Evolutionary conservation across 495 filamentous ascomycete species (phyloP).

Genomic region (Evernia prunastri): DNA sequence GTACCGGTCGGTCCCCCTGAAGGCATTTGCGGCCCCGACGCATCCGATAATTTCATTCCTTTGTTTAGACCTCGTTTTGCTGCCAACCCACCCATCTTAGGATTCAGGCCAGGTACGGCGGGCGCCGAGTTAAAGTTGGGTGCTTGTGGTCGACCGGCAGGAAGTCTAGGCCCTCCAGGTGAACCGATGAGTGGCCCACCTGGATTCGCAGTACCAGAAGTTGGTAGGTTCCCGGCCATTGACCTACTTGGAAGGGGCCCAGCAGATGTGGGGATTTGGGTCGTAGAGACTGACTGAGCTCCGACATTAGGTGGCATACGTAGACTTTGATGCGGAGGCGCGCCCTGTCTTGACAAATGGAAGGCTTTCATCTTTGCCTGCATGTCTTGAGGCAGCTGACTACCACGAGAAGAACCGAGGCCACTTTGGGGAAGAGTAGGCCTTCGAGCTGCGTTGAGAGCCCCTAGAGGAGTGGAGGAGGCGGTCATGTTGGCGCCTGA

Average conservation of each 20-base stretch:
- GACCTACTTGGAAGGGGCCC: constrained; percentile 19
- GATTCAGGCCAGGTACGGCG: constrained; percentile 32
- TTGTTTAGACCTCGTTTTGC: constrained; percentile 47
- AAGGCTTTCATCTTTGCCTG: constrained; percentile 76
- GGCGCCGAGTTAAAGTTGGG: constrained; percentile 50
- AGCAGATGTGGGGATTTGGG: constrained; percentile 33
- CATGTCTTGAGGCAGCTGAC: constrained; percentile 68
- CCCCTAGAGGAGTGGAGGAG: constrained; percentile 74
- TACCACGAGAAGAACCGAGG: constrained; percentile 48
- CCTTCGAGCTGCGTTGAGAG: constrained; percentile 70
- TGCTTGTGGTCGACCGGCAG: constrained; percentile 36
- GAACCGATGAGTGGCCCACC: constrained; percentile 34
- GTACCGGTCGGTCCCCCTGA: not conserved
- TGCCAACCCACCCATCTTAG: constrained; percentile 50
- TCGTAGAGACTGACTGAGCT: constrained; percentile 32
- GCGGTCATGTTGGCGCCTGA: constrained; percentile 52
- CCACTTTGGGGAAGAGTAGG: constrained; percentile 47
- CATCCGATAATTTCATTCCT: constrained; percentile 47
- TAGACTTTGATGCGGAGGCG: constrained; percentile 35
- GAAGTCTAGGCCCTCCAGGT: constrained; percentile 36
- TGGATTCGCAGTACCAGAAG: constrained; percentile 22
- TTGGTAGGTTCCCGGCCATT: constrained; percentile 9
- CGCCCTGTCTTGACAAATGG: constrained; percentile 57
- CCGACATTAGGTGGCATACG: constrained; percentile 20
- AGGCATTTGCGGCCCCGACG: constrained; percentile 32